Evolutionary conservation across 208 protist species (phyloP), one percentile per base, ranked within the genome.

Genomic region (Acanthamoeba royreba): DNA sequence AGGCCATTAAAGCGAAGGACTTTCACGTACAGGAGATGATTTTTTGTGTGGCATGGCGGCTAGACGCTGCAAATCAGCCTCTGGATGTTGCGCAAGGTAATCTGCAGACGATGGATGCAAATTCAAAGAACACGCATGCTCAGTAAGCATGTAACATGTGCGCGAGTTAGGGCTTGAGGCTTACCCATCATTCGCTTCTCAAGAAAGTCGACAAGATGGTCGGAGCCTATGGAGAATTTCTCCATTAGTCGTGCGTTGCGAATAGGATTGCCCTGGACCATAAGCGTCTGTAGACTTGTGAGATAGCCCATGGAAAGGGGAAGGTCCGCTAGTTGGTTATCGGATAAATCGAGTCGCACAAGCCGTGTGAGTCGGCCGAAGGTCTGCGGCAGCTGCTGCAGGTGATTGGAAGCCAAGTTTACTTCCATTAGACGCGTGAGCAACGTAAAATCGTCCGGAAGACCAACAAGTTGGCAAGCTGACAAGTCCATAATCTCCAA

Each of bases 401-500:
- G 81, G 9, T 52, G 33, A 46, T 95, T 95, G 92, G 92, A 55
- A 31, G 45, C 31, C 38, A 94, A 35, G 40, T 92, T 90, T 9
- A 95, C 45, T n/a, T 93, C 91, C 61, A 92, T 31, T 7, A 95
- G 55, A 0, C 28, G 28, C n/a, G 69, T 42, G 40, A 95, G 77
- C 22, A 47, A 38, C 2, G 42, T 74, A 38, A 94, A 47, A 22
- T 94, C 94, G 35, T 85, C 28, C 3, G 94, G 94, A 4, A 94
- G 77, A 31, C 13, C 94, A 15, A 35, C 45, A 22, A 95, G 46
- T 22, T 47, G 47, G 83, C 93, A 94, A 45, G 63, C 63, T 15
- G 90, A 58, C 19, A 94, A 35, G 8, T 83, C 53, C 58, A 95
- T 77, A n/a, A 92, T 45, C 33, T 92, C 93, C 25, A 95, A 47